Base-by-base conservation (phyloP, 2,329 filamentous ascomycete genomes). In the Cytospora schulzeri region DNA sequence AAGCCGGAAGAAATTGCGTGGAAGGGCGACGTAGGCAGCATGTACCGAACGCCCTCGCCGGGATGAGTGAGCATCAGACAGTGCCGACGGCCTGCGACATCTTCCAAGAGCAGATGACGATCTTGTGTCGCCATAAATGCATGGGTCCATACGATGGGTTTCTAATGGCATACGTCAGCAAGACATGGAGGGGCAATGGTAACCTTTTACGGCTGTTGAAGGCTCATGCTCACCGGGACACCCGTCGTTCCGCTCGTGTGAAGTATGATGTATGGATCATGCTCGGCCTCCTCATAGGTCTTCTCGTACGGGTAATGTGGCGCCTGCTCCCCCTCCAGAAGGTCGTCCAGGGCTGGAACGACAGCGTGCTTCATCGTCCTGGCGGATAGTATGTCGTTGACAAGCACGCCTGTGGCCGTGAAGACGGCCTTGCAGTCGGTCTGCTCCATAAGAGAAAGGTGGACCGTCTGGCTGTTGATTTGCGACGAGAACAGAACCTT, bases 201-300 rank as follows among this genome's bases (percentile, higher is more conserved):
- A 64, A 19, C 29, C 7, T 14, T 35, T 19, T 11, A n/a, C n/a
- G 7, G 38, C 1, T n/a, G 11, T 4, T 24, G 8, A n/a, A 29
- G 19, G 24, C 3, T 50, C 14, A 60, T 6, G 17, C 68, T 68
- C 50, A 70, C 69, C 5, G 69, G 67, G 4, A 54, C 26, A 28
- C 68, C 69, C 9, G 69, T 71, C 12, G 69, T 71, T 26, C 69
- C 69, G 45, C 68, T 69, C 15, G 69, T 68, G 52, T 71, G 69
- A 14, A 70, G 62, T 15, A 67, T 41, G 12, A 68, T 33, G 48
- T 69, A 71, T 5, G 69, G 67, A 29, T 67, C 67, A 12, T 62
- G 19, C 28, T 63, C 63, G 14, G 65, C 67, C n/a, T 70, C 67
- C 38, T 68, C 62, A 29, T 59, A 71, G 1, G 66, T 69, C 62